A percentile compares a stretch with the other conserved stretches of the same genome.
These are phyloP conservation scores for Chrysoporthe cubensis DNA, from an alignment of 2,329 filamentous ascomycete species.

Conservation along the genomic window DNA sequence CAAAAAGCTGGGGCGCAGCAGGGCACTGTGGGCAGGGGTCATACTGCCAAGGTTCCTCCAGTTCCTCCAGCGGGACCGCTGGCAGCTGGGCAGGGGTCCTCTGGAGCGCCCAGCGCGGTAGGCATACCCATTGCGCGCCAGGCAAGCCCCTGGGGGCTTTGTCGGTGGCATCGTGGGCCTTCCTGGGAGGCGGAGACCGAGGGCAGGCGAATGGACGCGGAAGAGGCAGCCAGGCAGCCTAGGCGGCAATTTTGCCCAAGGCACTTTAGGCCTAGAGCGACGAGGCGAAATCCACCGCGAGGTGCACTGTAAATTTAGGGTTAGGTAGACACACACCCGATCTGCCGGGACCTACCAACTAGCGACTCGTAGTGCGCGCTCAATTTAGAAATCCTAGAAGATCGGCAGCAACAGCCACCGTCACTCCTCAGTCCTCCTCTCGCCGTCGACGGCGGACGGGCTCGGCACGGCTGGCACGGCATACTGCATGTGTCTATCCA, in stretches of 20 bases:
- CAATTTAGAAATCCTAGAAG: neutral
- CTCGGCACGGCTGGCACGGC: neutral
- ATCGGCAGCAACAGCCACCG: too few species aligned
- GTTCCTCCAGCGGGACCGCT: neutral
- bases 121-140: neutral
- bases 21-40: neutral
- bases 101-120: too few species aligned
- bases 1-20: neutral
- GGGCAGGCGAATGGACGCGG: neutral
- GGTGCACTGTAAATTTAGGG: slow-evolving; percentile 1
- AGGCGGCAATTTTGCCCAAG: neutral
- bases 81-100: neutral
- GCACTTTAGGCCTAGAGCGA: neutral
- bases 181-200: neutral
- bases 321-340: neutral
- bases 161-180: neutral
- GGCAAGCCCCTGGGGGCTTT: neutral
- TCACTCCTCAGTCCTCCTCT: too few species aligned
- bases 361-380: neutral
- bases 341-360: neutral
- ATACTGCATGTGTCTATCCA: neutral
- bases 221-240: slow-evolving; percentile 1
- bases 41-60: neutral
- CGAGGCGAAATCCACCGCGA: neutral
- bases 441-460: too few species aligned